Evolutionary conservation across 192 early-diverging fungal species (phyloP), one percentile per base, ranked within the genome.

Genomic region (Podila epigama): DNA sequence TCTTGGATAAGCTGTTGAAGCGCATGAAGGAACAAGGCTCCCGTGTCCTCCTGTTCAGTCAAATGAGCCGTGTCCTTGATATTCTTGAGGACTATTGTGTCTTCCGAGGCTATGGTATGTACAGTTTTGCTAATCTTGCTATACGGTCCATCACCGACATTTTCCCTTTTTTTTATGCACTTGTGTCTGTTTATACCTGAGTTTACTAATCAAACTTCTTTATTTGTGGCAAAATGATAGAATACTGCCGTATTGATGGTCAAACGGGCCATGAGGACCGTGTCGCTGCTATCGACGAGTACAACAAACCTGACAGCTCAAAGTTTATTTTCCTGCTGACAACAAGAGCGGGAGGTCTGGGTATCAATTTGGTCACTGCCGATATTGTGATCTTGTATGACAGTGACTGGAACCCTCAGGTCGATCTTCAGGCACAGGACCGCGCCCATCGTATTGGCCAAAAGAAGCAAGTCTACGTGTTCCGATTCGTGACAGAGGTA

Each of bases 381-480:
- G 96, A 99, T 78, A 96, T 91, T 51, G 97, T 99, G 39, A 87
- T 97, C 57, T 90, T 99, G 63, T 99, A 92, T 70, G 97, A 98
- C 79, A 97, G 90, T 70, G 96, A 97, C 81, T 97, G 96, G 96
- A 95, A 94, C 66, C 93, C 93, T 33, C 92, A 93, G 81, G 92
- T 92, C 3, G 94, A 98, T 82, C 81, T 95, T 16, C 94, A 94
- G 82, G 96, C 96, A 20, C 93, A 96, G 87, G 97, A 99, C 82
- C 93, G 97, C 52, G 97, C 97, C 8, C 97, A 99, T 84, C 94
- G 97, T 79, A 99, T 99, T 56, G 97, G 97, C 6, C 97, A 99
- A 71, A 99, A 91, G 35, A 98, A 98, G 81, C 96, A 99, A 79
- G 97, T 99, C 32, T 86, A 93, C 57, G 95, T 99, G 16, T 99